A percentile compares a stretch with the other conserved stretches of the same genome.
phyloP scores from a whole-genome alignment of 495 filamentous ascomycete genomes.

The Podospora didyma region DNA sequence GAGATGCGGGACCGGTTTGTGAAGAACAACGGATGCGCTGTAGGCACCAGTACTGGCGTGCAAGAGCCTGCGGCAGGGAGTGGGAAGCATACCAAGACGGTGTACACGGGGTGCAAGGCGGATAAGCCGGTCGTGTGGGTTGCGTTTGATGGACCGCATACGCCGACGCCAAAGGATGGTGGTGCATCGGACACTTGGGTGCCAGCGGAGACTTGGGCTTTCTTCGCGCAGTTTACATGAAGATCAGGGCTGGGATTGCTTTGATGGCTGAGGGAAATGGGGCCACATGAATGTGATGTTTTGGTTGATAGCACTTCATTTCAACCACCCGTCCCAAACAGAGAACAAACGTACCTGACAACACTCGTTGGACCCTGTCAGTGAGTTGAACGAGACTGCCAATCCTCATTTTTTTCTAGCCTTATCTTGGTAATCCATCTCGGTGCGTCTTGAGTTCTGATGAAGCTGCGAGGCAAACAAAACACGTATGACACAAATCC shows the following conservation, averaged over 20 bases:
- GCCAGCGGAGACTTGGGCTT: slow-evolving; percentile 32
- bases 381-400: no score
- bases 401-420: no score
- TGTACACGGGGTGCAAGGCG: slow-evolving; percentile 28
- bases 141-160: slow-evolving; percentile 24
- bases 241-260: background rate
- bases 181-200: slow-evolving; percentile 25
- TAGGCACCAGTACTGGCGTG: background rate
- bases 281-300: no score
- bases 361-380: no score
- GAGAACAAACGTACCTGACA: no score
- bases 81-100: slow-evolving; percentile 19
- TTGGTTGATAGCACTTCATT: no score
- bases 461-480: no score
- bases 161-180: slow-evolving; percentile 22
- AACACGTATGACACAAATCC: no score
- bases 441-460: no score
- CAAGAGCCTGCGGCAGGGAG: background rate
- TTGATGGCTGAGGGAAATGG: no score
- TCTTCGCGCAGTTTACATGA: slow-evolving; percentile 19
- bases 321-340: no score
- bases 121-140: slow-evolving; percentile 31
- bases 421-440: no score
- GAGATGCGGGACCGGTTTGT: slow-evolving; percentile 37
- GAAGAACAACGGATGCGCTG: slow-evolving; percentile 34